Base-by-base conservation (phyloP, 1,284 basidiomycete genomes). In the Wallemia hederae region DNA sequence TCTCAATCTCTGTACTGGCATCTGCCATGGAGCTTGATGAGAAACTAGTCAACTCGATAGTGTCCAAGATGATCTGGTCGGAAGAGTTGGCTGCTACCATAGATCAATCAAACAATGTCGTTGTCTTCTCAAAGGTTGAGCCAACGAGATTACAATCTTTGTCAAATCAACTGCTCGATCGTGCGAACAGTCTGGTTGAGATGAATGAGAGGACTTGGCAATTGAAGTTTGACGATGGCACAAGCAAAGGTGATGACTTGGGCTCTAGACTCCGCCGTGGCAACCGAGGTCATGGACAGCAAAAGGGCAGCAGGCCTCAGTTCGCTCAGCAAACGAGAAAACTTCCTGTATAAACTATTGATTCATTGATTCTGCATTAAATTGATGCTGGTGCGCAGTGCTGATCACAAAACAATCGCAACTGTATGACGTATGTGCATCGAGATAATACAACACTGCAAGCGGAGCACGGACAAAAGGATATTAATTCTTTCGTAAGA, bases 41-140 rank as follows among this genome's bases (percentile, higher is more conserved):
- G 61, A 78, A 81, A 59, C 74, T 80, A 15, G 88, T 96, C 7
- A 89, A 84, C 2, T 91, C 90, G 25, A 81, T 96, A 66, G 85
- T 97, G 58, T 91, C 86, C 58, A 88, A 90, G 73, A 97, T 99
- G 94, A 96, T 98, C 68, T 97, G 91, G 89, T 89, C 80, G 67
- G 94, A 97, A 69, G 91, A 97, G 70, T 76, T 98, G 17, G 78
- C 85, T 0, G 94, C 92, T 0, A 91, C 88, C 28, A 76, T 99
- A 62, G 94, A 98, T 70, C 86, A 86, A 70, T 81, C 85, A 22
- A 80, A 81, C 60, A 79, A 81, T 61, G 87, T 91, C 57, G 76
- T 94, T 59, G 81, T 91, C 59, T 88, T 96, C 76, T 85, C 92
- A 70, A 81, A 85, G 60, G 79, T 88, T 60, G 89, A 96, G 67